These are phyloP conservation scores for Setaria viridis DNA, from an alignment of 202 grass and related monocot genomes.

Conservation along the genomic window DNA sequence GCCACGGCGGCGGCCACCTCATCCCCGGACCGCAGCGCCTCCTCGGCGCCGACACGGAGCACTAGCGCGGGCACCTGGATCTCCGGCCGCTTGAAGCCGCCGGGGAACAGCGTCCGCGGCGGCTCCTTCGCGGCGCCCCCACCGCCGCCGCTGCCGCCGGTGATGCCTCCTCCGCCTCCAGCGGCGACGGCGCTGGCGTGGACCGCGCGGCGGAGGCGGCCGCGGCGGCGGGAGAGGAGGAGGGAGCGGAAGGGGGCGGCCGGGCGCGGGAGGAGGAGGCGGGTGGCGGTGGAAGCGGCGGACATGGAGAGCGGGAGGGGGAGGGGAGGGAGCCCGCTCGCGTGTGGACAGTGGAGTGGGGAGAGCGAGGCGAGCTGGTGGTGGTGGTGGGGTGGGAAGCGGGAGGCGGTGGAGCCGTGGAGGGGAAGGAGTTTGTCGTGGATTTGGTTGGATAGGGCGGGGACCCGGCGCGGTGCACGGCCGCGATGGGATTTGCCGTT, in stretches of 20 bases:
- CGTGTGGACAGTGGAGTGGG: constrained; percentile 1
- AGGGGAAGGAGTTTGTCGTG: not conserved
- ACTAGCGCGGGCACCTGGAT: constrained; percentile 76
- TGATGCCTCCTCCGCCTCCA: constrained; percentile 27
- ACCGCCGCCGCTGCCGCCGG: not conserved
- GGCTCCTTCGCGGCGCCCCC: constrained; percentile 50
- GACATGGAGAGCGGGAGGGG: constrained; percentile 45
- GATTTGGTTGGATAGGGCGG: constrained; percentile 63
- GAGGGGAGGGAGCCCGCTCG: not conserved
- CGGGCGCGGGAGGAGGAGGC: constrained; percentile 37
- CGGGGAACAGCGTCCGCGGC: constrained; percentile 79
- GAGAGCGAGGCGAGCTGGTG: not conserved
- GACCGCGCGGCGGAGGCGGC: constrained; percentile 17
- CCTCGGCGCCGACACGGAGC: constrained; percentile 61
- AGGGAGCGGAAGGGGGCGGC: constrained; percentile 5
- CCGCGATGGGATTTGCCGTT: not conserved
- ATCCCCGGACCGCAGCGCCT: constrained; percentile 52
- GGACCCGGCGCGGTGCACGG: not conserved
- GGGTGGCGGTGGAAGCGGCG: constrained; percentile 51
- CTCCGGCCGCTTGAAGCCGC: constrained; percentile 96
- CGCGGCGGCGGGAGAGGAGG: constrained; percentile 12
- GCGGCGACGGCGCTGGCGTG: constrained; percentile 7
- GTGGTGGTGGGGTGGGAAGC: constrained; percentile 17
- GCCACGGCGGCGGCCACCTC: constrained; percentile 57
- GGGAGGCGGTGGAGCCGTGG: constrained; percentile 31